A percentile compares a stretch with the other conserved stretches of the same genome.
Evolutionary conservation across 345 rosid species (phyloP).

Genomic region (Linum lewisii): DNA sequence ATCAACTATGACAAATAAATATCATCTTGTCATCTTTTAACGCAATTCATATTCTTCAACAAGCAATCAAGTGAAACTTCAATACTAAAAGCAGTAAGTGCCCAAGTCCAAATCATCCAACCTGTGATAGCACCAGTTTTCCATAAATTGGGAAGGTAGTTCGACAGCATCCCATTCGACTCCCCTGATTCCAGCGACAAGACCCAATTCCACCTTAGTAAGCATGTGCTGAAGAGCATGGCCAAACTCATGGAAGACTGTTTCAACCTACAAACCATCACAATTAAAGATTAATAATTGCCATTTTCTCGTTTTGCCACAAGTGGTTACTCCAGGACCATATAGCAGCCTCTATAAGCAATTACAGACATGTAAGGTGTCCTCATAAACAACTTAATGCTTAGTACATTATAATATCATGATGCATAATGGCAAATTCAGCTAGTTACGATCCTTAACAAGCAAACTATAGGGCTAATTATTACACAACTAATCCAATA

Average conservation of each 20-base stretch:
- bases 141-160: constrained; percentile 93
- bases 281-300: not conserved
- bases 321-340: no score
- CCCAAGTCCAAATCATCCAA: constrained; percentile 8
- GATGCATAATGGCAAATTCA: no score
- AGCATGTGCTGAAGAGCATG: constrained; percentile 97
- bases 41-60: no score
- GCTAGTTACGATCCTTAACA: no score
- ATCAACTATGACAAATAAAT: no score
- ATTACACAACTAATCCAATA: no score
- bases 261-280: constrained; percentile 54
- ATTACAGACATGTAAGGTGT: not conserved
- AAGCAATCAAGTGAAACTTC: not conserved
- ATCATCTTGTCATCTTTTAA: no score
- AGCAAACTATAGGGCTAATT: no score
- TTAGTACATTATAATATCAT: no score
- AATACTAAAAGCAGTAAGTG: not conserved
- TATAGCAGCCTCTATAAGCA: not conserved
- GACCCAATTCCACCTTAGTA: constrained; percentile 78
- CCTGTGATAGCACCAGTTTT: constrained; percentile 98
- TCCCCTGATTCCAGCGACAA: constrained; percentile 79
- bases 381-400: no score
- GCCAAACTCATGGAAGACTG: constrained; percentile 96
- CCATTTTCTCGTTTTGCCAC: no score
- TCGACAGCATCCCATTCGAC: constrained; percentile 97